A percentile compares a stretch with the other conserved stretches of the same genome.
Evolutionary conservation across 257 asterid genomes (phyloP).

Genomic region (Ophiorrhiza pumila): DNA sequence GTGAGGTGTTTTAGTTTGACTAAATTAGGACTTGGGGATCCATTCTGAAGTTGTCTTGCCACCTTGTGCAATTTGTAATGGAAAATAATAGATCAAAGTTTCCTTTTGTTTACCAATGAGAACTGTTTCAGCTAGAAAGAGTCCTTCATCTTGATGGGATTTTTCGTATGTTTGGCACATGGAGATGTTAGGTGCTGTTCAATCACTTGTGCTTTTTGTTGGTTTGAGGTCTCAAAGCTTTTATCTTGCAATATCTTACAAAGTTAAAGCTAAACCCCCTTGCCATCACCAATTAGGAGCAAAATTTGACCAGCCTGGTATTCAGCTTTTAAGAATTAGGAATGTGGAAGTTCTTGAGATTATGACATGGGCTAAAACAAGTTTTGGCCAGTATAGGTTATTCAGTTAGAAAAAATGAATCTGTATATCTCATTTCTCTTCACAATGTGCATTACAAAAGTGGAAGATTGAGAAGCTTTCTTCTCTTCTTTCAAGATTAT

Average conservation of each 20-base stretch:
- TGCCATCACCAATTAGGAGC: neutral
- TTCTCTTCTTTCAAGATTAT: neutral
- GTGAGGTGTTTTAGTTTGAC: neutral
- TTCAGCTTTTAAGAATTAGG: neutral
- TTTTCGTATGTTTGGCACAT: too few relatives aligned
- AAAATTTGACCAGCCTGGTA: neutral
- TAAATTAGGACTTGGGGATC: too few relatives aligned
- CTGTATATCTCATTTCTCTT: too few relatives aligned
- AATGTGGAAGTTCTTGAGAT: neutral
- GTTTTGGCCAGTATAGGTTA: too few relatives aligned
- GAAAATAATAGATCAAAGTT: too few relatives aligned
- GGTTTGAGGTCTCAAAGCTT: neutral
- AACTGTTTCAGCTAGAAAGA: too few relatives aligned
- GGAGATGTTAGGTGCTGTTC: neutral
- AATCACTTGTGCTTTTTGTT: neutral
- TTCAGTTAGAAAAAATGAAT: too few relatives aligned
- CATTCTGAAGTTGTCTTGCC: too few relatives aligned
- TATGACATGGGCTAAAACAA: neutral
- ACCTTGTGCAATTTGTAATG: too few relatives aligned
- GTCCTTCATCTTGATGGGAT: too few relatives aligned
- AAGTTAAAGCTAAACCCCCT: neutral
- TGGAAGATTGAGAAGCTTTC: neutral
- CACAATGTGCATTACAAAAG: neutral
- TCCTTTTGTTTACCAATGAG: too few relatives aligned
- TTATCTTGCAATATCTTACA: neutral